A percentile compares a stretch with the other conserved stretches of the same genome.
Conservation (phyloP, 140 eudicot genomes). For the Bidens hawaiensis region DNA sequence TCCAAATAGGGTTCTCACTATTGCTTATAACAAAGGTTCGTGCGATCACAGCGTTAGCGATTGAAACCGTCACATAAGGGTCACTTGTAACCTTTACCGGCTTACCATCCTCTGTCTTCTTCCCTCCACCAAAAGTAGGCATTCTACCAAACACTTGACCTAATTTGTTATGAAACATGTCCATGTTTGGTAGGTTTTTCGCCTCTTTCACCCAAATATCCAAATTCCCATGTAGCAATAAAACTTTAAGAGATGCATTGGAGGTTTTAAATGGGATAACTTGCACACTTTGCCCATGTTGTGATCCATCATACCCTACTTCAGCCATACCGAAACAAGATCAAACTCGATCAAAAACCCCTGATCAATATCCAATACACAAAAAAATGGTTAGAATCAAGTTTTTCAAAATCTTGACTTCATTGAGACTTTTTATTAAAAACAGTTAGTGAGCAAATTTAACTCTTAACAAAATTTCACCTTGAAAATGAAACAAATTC, state of each 20-base stretch:
- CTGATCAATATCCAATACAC: too few relatives aligned
- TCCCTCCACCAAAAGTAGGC: constrained; percentile 14
- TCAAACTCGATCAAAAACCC: constrained; percentile 14
- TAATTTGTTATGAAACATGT: constrained; percentile 51
- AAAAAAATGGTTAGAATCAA: too few relatives aligned
- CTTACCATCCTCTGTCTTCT: constrained; percentile 28
- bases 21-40: constrained; percentile 70
- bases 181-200: constrained; percentile 74
- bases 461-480: too few relatives aligned
- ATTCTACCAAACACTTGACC: constrained; percentile 38
- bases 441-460: too few relatives aligned
- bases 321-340: constrained; percentile 43
- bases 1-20: constrained; percentile 73
- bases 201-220: constrained; percentile 87
- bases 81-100: constrained; percentile 62
- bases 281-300: constrained; percentile 55
- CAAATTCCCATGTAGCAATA: constrained; percentile 71
- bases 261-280: constrained; percentile 56
- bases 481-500: not conserved
- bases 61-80: constrained; percentile 64
- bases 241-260: constrained; percentile 44
- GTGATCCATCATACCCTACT: constrained; percentile 32
- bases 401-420: too few relatives aligned
- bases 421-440: too few relatives aligned
- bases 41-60: constrained; percentile 59